A percentile compares a stretch with the other conserved stretches of the same genome.
These are phyloP conservation scores for Marasmius sp. DNA, from an alignment of 1,284 basidiomycete genomes.

Conservation along the genomic window DNA sequence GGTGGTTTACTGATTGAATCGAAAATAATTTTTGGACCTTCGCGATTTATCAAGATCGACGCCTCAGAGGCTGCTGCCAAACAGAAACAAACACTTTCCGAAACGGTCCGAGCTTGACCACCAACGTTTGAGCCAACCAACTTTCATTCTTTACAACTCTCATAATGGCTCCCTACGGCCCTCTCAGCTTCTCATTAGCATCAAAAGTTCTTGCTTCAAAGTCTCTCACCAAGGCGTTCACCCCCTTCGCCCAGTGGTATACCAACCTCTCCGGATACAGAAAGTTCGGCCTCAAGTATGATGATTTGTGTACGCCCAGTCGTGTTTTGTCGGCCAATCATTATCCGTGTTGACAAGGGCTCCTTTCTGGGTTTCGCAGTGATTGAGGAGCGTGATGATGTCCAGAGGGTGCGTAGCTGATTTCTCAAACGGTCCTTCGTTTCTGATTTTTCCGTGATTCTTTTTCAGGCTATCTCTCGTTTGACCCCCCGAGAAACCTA, in stretches of 20 bases:
- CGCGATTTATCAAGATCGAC: background rate
- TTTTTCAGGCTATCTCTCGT: slow-evolving; percentile 75
- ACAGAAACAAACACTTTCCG: slow-evolving; percentile 8
- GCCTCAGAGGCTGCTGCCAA: slow-evolving; percentile 2
- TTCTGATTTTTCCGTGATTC: background rate
- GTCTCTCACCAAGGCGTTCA: slow-evolving; percentile 65
- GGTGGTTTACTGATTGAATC: slow-evolving; percentile 23
- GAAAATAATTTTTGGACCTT: slow-evolving; percentile 22
- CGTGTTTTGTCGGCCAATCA: slow-evolving; percentile 6
- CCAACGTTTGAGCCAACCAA: background rate
- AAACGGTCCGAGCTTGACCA: slow-evolving; percentile 1
- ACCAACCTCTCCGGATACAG: slow-evolving; percentile 84
- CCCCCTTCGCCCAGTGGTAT: slow-evolving; percentile 86
- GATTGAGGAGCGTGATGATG: slow-evolving; percentile 82
- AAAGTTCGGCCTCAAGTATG: slow-evolving; percentile 89
- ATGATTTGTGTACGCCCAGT: slow-evolving; percentile 79
- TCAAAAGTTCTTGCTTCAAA: slow-evolving; percentile 74
- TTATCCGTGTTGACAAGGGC: background rate
- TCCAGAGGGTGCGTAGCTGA: slow-evolving; percentile 71
- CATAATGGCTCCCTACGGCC: slow-evolving; percentile 54
- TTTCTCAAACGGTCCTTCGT: background rate
- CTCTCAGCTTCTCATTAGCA: slow-evolving; percentile 79
- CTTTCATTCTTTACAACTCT: background rate
- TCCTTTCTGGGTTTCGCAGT: slow-evolving; percentile 43
- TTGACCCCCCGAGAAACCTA: slow-evolving; percentile 81